Evolutionary conservation across 345 rosid species (phyloP).

Genomic region (Bruguiera gymnorhiza): DNA sequence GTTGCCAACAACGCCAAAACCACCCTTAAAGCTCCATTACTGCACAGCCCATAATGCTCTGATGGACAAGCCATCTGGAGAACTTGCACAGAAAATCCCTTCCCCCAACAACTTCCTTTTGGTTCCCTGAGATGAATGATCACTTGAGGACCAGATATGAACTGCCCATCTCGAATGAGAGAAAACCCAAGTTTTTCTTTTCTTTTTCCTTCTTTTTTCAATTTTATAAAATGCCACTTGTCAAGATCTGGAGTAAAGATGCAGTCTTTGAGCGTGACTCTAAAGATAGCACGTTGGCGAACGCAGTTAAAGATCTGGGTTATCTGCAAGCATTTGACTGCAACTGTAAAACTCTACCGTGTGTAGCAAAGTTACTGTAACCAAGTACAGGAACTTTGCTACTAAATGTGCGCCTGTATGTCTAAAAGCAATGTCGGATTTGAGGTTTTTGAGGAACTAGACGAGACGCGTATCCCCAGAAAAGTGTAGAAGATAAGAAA

Average conservation of each 20-base stretch:
- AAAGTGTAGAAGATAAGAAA: background rate
- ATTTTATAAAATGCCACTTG: background rate
- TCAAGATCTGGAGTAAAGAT: slow-evolving; percentile 15
- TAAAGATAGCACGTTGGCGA: background rate
- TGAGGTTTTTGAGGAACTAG: slow-evolving; percentile 13
- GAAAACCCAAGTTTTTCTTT: background rate
- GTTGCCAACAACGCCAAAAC: slow-evolving; percentile 26
- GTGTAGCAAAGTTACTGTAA: background rate
- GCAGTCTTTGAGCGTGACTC: background rate
- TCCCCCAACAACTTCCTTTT: background rate
- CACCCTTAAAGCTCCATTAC: slow-evolving; percentile 27
- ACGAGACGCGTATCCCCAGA: slow-evolving; percentile 28
- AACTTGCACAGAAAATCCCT: background rate
- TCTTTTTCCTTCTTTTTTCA: background rate
- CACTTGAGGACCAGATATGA: background rate
- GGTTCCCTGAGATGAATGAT: background rate
- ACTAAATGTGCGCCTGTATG: background rate
- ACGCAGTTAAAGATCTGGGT: slow-evolving; percentile 22
- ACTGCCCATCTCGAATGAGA: background rate
- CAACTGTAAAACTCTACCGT: background rate
- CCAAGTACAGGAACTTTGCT: background rate
- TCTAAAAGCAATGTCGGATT: background rate
- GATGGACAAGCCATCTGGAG: slow-evolving; percentile 28
- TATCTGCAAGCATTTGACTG: background rate
- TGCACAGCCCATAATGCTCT: slow-evolving; percentile 17